These are phyloP conservation scores for Metarhizium humberi DNA, from an alignment of 2,329 filamentous ascomycete genomes.

Conservation along the genomic window DNA sequence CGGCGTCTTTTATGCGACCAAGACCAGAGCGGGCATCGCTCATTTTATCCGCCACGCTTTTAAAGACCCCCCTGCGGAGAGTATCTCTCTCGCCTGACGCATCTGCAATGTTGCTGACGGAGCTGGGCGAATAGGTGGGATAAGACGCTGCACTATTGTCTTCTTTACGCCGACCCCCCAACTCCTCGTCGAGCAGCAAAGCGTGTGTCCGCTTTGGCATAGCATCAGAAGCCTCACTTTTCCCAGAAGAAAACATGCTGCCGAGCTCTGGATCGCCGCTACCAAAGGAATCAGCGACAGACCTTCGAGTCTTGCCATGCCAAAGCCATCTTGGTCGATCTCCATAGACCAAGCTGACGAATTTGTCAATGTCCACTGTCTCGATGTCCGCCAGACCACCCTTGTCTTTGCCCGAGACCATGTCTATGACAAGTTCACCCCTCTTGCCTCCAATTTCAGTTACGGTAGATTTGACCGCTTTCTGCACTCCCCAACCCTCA, in stretches of 20 bases:
- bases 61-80: conserved; percentile 59
- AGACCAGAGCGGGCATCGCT: conserved; percentile 75
- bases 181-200: conserved; percentile 43
- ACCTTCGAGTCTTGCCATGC: conserved; percentile 78
- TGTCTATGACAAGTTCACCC: conserved; percentile 91
- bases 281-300: conserved; percentile 30
- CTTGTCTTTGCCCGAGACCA: conserved; percentile 79
- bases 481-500: conserved; percentile 85
- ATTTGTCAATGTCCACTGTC: conserved; percentile 79
- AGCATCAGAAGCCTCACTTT: conserved; percentile 34
- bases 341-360: conserved; percentile 68
- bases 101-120: conserved; percentile 37
- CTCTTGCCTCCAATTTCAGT: conserved; percentile 89
- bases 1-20: conserved; percentile 76
- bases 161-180: conserved; percentile 34
- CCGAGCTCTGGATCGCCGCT: conserved; percentile 37
- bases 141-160: conserved; percentile 32
- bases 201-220: conserved; percentile 41
- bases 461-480: conserved; percentile 90
- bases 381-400: conserved; percentile 87
- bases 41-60: conserved; percentile 69
- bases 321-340: conserved; percentile 89
- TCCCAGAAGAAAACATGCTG: conserved; percentile 39
- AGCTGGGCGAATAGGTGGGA: conserved; percentile 32
- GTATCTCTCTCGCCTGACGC: conserved; percentile 45